phyloP scores from a whole-genome alignment of 331 rosid species.

The Malus hybrid region DNA sequence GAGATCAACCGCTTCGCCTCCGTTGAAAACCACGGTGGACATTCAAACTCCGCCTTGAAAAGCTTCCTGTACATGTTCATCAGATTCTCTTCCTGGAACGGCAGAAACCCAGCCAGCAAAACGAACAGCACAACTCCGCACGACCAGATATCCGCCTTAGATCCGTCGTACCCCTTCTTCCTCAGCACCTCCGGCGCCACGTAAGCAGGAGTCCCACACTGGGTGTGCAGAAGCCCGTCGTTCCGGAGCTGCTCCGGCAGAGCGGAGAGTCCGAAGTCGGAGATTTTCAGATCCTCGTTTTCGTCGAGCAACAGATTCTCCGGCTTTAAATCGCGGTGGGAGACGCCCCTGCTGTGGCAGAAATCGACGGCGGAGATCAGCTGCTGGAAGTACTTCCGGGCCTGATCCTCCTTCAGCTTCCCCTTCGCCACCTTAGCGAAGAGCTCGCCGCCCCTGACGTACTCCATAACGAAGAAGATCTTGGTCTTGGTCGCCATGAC shows the following conservation, averaged over 20 bases:
- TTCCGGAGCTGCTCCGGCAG: constrained; percentile 51
- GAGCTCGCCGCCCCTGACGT: constrained; percentile 72
- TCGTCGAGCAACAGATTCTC: constrained; percentile 68
- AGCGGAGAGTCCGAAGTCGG: constrained; percentile 73
- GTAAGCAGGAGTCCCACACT: constrained; percentile 85
- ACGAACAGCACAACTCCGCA: constrained; percentile 69
- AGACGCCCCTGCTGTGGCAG: constrained; percentile 75
- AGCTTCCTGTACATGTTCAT: constrained; percentile 58
- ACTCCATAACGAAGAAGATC: constrained; percentile 70
- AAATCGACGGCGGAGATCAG: constrained; percentile 65
- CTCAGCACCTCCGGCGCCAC: constrained; percentile 66
- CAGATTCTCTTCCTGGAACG: constrained; percentile 59
- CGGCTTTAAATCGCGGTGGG: constrained; percentile 76
- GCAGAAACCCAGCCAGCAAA: constrained; percentile 67
- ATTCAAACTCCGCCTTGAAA: constrained; percentile 49
- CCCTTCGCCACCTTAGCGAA: constrained; percentile 64
- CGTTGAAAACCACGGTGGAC: constrained; percentile 63
- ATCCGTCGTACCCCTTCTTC: constrained; percentile 62
- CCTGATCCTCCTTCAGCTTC: constrained; percentile 47
- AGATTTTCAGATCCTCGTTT: constrained; percentile 50
- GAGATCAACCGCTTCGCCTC: constrained; percentile 49
- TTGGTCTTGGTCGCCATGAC: constrained; percentile 73
- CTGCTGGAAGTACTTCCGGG: constrained; percentile 65
- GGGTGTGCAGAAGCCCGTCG: constrained; percentile 71
- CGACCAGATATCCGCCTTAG: constrained; percentile 67